phyloP scores from a whole-genome alignment of 257 asterid genomes.

The Solanum gandarillasii region DNA sequence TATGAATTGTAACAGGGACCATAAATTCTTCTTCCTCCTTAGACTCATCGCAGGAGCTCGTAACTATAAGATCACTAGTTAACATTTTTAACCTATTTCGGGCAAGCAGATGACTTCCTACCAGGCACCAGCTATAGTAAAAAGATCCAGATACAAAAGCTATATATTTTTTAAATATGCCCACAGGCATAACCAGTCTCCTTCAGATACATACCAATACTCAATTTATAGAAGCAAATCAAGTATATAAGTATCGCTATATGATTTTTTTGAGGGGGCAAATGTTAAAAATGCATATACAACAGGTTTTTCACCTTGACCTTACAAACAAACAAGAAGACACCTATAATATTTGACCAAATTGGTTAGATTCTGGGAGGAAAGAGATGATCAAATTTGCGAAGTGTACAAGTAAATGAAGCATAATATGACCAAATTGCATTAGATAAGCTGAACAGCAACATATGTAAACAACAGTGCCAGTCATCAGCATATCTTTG shows the following conservation, averaged over 20 bases:
- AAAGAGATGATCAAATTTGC: neutral
- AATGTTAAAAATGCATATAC: neutral
- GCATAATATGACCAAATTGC: neutral
- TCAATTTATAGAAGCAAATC: neutral
- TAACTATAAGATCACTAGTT: neutral
- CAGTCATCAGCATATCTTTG: neutral
- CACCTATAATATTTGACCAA: neutral
- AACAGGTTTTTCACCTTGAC: neutral
- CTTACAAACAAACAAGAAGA: neutral
- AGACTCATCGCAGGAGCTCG: neutral
- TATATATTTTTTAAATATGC: neutral
- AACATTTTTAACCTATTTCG: neutral
- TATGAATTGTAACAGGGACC: neutral
- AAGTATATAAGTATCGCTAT: neutral
- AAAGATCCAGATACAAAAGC: neutral
- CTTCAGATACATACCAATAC: neutral
- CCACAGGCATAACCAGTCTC: neutral
- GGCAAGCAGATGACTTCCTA: neutral
- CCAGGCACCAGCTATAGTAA: neutral
- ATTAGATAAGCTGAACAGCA: neutral
- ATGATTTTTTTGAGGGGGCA: neutral
- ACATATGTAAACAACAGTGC: neutral
- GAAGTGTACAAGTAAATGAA: neutral
- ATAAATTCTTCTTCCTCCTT: neutral
- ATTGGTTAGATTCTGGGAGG: neutral